These are phyloP conservation scores for Plantago major DNA, from an alignment of 257 asterid species.

Conservation along the genomic window DNA sequence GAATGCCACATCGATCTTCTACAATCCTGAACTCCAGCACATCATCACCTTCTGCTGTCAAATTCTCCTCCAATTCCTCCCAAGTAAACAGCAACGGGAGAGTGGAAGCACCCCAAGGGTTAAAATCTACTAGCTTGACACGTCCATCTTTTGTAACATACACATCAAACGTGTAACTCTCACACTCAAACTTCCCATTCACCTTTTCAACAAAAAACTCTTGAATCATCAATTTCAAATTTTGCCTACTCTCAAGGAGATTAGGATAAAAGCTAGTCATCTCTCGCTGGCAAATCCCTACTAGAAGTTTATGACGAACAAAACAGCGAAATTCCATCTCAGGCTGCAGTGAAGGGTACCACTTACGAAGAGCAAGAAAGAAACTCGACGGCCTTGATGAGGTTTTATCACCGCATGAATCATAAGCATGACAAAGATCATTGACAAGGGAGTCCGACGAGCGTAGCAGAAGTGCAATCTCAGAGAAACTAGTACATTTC, in stretches of 20 bases:
- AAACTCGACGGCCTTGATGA: constrained; percentile 56
- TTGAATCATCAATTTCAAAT: constrained; percentile 31
- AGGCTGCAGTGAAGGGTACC: constrained; percentile 67
- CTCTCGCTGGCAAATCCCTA: constrained; percentile 80
- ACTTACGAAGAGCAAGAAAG: constrained; percentile 78
- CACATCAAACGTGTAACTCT: constrained; percentile 65
- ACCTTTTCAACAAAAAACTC: constrained; percentile 40
- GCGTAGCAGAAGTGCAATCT: constrained; percentile 64
- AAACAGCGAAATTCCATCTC: constrained; percentile 95
- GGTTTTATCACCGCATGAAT: constrained; percentile 53
- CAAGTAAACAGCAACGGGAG: constrained; percentile 67
- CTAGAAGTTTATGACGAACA: constrained; percentile 35
- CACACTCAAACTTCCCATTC: constrained; percentile 46
- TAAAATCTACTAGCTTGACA: constrained; percentile 83
- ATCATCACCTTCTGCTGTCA: constrained; percentile 22
- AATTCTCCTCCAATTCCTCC: constrained; percentile 69
- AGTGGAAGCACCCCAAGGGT: constrained; percentile 87
- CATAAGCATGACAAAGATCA: constrained; percentile 80
- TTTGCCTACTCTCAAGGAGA: constrained; percentile 43
- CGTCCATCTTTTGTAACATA: constrained; percentile 59
- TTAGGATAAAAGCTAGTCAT: constrained; percentile 76
- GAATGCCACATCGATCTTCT: constrained; percentile 59
- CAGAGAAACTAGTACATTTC: constrained; percentile 66
- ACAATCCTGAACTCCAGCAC: constrained; percentile 55
- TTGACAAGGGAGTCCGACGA: constrained; percentile 77